These are phyloP conservation scores for Suhomyces guaymorum DNA, from an alignment of 1,139 yeast species.

Conservation along the genomic window DNA sequence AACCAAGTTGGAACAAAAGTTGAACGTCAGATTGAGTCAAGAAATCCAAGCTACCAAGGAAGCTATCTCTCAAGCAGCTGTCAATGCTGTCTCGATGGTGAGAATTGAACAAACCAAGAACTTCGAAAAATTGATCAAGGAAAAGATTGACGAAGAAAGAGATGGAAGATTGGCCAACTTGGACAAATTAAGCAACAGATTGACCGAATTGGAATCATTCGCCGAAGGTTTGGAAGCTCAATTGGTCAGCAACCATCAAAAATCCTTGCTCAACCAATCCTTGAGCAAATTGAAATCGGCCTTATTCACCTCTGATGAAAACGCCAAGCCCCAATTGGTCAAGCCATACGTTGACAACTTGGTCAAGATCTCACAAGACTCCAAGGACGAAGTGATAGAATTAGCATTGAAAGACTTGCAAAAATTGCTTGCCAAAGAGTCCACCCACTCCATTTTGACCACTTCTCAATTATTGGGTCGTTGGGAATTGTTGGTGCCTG, in stretches of 20 bases:
- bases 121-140: constrained; percentile 63
- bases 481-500: constrained; percentile 79
- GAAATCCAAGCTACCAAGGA: constrained; percentile 73
- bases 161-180: constrained; percentile 75
- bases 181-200: constrained; percentile 56
- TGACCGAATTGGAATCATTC: constrained; percentile 59
- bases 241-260: constrained; percentile 55
- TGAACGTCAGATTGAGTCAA: constrained; percentile 55
- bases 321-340: constrained; percentile 34
- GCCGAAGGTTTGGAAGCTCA: constrained; percentile 60
- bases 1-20: constrained; percentile 60
- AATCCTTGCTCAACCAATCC: constrained; percentile 58
- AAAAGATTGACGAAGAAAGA: constrained; percentile 77
- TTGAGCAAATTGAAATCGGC: constrained; percentile 54
- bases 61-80: constrained; percentile 71
- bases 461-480: constrained; percentile 68
- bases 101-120: constrained; percentile 72
- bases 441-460: constrained; percentile 60
- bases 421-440: constrained; percentile 48
- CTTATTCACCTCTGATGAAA: constrained; percentile 33
- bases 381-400: constrained; percentile 45
- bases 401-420: constrained; percentile 40
- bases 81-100: constrained; percentile 71
- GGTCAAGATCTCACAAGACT: constrained; percentile 39
- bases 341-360: constrained; percentile 51